phyloP scores from a whole-genome alignment of 2,329 filamentous ascomycete genomes.

The Cytospora schulzeri region DNA sequence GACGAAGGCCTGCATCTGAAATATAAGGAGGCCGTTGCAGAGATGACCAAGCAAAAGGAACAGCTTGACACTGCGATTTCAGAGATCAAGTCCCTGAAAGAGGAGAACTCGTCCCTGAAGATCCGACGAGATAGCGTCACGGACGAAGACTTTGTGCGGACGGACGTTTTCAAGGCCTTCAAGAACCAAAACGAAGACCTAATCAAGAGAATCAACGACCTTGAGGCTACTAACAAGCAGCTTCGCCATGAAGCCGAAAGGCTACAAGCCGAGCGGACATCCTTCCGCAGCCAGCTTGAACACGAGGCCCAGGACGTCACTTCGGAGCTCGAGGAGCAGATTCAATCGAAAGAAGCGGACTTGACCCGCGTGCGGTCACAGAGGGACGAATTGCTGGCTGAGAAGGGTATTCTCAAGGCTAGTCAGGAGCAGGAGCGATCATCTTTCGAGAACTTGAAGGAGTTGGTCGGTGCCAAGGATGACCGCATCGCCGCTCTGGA shows the following conservation, averaged over 20 bases:
- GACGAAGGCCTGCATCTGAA: conserved; percentile 72
- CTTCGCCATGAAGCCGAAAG: conserved; percentile 84
- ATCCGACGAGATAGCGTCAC: conserved; percentile 70
- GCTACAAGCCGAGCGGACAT: conserved; percentile 79
- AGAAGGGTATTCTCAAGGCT: conserved; percentile 77
- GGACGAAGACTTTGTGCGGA: conserved; percentile 92
- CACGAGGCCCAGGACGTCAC: conserved; percentile 74
- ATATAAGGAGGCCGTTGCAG: conserved; percentile 75
- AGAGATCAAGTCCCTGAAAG: conserved; percentile 73
- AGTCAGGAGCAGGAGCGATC: conserved; percentile 74
- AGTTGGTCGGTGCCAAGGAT: conserved; percentile 77
- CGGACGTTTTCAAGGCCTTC: conserved; percentile 89
- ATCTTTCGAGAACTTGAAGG: conserved; percentile 73
- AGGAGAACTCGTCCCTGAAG: conserved; percentile 77
- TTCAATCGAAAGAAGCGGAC: conserved; percentile 80
- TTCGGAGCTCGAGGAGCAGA: conserved; percentile 78
- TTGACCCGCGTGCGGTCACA: conserved; percentile 81
- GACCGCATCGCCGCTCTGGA: conserved; percentile 81
- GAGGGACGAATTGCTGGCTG: conserved; percentile 83
- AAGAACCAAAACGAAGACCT: conserved; percentile 90
- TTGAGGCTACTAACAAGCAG: conserved; percentile 86
- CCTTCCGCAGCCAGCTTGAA: conserved; percentile 79
- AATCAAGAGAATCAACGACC: conserved; percentile 85
- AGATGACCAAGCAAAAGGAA: conserved; percentile 81
- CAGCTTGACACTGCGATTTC: conserved; percentile 78